Conservation (phyloP, 441 rosid genomes). For the Cnidoscolus chayamansa region DNA sequence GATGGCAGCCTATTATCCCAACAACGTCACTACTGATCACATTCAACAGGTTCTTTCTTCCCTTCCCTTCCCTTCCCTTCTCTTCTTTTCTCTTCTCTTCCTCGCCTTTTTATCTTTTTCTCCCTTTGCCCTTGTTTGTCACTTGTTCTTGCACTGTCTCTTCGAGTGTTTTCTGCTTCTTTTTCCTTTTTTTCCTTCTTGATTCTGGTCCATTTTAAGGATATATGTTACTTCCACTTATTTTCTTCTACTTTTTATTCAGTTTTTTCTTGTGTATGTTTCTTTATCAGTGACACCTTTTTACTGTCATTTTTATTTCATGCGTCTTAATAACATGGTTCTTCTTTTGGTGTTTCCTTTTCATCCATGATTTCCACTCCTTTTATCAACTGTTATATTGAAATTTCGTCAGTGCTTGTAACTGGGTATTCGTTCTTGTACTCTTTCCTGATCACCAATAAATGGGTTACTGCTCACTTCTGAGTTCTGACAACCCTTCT, state of each 20-base stretch:
- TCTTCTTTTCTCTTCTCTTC: background rate
- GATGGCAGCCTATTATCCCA: constrained; percentile 98
- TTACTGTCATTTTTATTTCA: background rate
- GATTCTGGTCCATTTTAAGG: background rate
- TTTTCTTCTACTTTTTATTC: background rate
- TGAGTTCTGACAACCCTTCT: constrained; percentile 4
- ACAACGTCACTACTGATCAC: constrained; percentile 99
- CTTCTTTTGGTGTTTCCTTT: background rate
- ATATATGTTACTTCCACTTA: constrained; percentile 1
- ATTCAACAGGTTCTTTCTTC: constrained; percentile 80
- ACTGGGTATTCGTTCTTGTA: constrained; percentile 9
- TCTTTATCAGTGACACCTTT: background rate
- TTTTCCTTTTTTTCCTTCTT: too few relatives aligned
- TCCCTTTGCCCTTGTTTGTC: background rate
- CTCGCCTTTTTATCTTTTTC: background rate
- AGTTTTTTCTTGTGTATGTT: background rate
- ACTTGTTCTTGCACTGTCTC: background rate
- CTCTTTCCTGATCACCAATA: constrained; percentile 17
- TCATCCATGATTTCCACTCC: background rate
- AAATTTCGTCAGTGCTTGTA: constrained; percentile 17
- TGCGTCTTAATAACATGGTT: background rate
- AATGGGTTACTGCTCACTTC: constrained; percentile 2
- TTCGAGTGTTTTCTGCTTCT: background rate
- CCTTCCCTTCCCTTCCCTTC: constrained; percentile 26
- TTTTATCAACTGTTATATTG: constrained; percentile 13